Evolutionary conservation across 495 filamentous ascomycete genomes (phyloP), one percentile per base, ranked within the genome.

Genomic region (Corynascus novoguineensis): DNA sequence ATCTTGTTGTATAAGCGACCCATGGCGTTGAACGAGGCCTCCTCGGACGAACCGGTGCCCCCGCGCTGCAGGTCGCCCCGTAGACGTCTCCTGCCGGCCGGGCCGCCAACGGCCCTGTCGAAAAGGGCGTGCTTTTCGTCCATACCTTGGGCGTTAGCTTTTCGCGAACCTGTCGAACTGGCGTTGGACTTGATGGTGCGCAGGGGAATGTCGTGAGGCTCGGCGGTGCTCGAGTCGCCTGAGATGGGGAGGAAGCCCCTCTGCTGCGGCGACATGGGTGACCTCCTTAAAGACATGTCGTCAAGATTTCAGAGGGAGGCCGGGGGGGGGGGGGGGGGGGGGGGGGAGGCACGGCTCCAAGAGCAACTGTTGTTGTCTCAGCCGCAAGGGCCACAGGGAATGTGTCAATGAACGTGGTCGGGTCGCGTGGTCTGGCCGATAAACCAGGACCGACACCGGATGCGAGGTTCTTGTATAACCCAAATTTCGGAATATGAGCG

Each of bases 1-100:
- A 98, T 82, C 65, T 84, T 90, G 64, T 86, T 79, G 70, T 97
- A 98, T 57, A 98, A 70, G 57, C 75, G 83, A n/a, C 93, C 93
- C 84, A 98, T 87, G 46, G 78, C 77, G 55, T 84, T 97, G 61
- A 97, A 66, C 5, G 79, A 81, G 11, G 76, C 63, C 47, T 79
- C 77, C n/a, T 84, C 83, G 25, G 64, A 61, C 53, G 68, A 52
- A 6, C 82, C 82, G 54, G 84, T 63, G 53, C 80, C 83, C 44
- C 78, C 75, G 10, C 79, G 78, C 48, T 76, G 68, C 38, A 78
- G 70, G 24, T 70, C 81, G 50, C 70, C 74, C 70, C 69, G 73
- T 6, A 67, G 70, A 65, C 75, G 82, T 64, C 83, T 81, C 69
- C 78, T 79, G 59, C 83, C 86, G 21, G 71, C 78, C 10, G 69